Evolutionary conservation across 1,139 yeast genomes (phyloP).

Genomic region (Suhomyces taliae): DNA sequence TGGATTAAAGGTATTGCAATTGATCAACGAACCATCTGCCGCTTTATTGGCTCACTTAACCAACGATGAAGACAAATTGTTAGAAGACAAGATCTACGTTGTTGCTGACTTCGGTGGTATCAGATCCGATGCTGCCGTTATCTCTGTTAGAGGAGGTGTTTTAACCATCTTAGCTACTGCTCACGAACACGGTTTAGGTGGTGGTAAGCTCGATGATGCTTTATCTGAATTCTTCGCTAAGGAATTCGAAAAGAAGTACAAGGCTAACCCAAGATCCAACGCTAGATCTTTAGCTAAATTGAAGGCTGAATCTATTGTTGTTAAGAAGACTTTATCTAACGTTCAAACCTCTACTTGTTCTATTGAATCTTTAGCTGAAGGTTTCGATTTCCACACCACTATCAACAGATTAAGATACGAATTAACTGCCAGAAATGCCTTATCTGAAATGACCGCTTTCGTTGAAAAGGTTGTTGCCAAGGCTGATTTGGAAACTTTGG

Average conservation of each 20-base stretch:
- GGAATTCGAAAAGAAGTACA: conserved; percentile 88
- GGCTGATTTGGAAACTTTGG: conserved; percentile 83
- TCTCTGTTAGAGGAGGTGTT: conserved; percentile 91
- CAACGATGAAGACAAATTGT: conserved; percentile 53
- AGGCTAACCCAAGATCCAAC: conserved; percentile 76
- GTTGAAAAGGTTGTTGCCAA: conserved; percentile 73
- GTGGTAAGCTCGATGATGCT: conserved; percentile 78
- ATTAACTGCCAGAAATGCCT: conserved; percentile 76
- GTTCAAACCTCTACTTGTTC: conserved; percentile 89
- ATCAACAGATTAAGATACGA: conserved; percentile 95
- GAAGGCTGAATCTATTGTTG: conserved; percentile 76
- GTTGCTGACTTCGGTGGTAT: conserved; percentile 98
- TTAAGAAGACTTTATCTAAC: conserved; percentile 90
- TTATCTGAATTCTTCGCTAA: conserved; percentile 83
- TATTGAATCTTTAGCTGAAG: conserved; percentile 92
- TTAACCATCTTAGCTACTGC: conserved; percentile 85
- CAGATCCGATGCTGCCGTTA: conserved; percentile 93
- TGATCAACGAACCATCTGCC: conserved; percentile 90
- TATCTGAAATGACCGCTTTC: conserved; percentile 73
- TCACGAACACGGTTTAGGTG: conserved; percentile 84
- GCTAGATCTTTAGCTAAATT: conserved; percentile 89
- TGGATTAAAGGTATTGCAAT: conserved; percentile 79
- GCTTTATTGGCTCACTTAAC: conserved; percentile 79
- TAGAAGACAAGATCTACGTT: conserved; percentile 76
- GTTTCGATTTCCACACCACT: conserved; percentile 88